Evolutionary conservation across 108 stramenopile genomes (phyloP), one percentile per base, ranked within the genome.

Genomic region (Mediolabrus comicus): DNA sequence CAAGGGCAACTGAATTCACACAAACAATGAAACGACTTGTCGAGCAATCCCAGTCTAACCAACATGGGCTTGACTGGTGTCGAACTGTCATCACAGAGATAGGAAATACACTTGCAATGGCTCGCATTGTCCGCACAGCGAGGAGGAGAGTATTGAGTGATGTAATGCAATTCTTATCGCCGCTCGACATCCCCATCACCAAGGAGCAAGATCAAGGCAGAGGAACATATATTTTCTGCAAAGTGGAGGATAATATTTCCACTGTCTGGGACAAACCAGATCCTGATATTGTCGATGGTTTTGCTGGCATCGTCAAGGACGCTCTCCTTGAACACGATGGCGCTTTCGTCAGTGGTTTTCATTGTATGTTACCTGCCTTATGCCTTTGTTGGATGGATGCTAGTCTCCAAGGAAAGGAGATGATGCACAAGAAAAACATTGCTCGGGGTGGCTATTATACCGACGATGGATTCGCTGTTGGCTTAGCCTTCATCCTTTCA

Each of bases 381-480:
- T 82, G 78, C 25, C 65, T 91, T 9, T 51, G 54, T 58, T 88
- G 69, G 75, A 71, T 88, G 33, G 81, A 85, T 33, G 68, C 84
- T 4, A 70, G 57, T 33, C 28, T 76, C 17, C 66, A 66, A 32
- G 86, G 84, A 13, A 84, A 84, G 68, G 87, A 88, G 53, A 78
- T 71, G 75, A 82, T 88, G 83, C 79, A 79, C 58, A 86, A 85
- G 58, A 67, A 78, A 39, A 74, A 83, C 53, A 60, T 78, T 31
- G 71, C 67, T 19, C 34, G 65, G 16, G 87, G 84, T 69, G 87
- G 84, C 16, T 91, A 84, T 57, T 91, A 81, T 55, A 81, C 81
- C 9, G 87, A 91, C 65, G 90, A 91, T 77, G 90, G 90, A 17
- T 91, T 88, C 56, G 84, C 87, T 17, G 41, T 88, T 17, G 90